phyloP scores from a whole-genome alignment of 2,329 filamentous ascomycete genomes.

The Sclerotinia nivalis region DNA sequence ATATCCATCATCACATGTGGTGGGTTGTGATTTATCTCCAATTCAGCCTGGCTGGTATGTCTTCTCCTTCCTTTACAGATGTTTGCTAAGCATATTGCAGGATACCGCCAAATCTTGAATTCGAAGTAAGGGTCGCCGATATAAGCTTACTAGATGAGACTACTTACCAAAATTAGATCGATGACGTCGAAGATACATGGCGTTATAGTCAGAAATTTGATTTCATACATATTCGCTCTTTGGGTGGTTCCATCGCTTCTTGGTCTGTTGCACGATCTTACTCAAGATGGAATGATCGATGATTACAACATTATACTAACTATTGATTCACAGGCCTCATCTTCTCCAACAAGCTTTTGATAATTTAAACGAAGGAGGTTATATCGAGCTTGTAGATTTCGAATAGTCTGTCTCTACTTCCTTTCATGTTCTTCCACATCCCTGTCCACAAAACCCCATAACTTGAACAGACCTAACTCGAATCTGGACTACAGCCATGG shows the following conservation, averaged over 20 bases:
- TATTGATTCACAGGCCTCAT: slow-evolving; percentile 32
- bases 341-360: slow-evolving; percentile 31
- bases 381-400: slow-evolving; percentile 35
- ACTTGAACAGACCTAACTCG: neutral
- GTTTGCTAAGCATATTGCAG: slow-evolving; percentile 18
- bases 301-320: neutral
- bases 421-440: neutral
- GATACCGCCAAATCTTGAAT: slow-evolving; percentile 37
- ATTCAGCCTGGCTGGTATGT: slow-evolving; percentile 36
- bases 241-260: slow-evolving; percentile 41
- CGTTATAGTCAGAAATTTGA: slow-evolving; percentile 28
- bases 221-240: slow-evolving; percentile 25
- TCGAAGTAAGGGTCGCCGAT: slow-evolving; percentile 32
- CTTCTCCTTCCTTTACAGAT: neutral
- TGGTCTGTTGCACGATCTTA: slow-evolving; percentile 38
- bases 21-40: slow-evolving; percentile 35
- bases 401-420: slow-evolving; percentile 29
- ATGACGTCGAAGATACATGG: slow-evolving; percentile 41
- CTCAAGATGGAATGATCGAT: neutral
- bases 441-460: too few relatives aligned
- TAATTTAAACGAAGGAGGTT: slow-evolving; percentile 35
- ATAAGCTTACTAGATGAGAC: neutral
- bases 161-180: slow-evolving; percentile 29
- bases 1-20: slow-evolving; percentile 32
- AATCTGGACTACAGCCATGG: neutral